Conservation (phyloP, 1,284 basidiomycete species). For the Cutaneotrichosporon dermatis region DNA sequence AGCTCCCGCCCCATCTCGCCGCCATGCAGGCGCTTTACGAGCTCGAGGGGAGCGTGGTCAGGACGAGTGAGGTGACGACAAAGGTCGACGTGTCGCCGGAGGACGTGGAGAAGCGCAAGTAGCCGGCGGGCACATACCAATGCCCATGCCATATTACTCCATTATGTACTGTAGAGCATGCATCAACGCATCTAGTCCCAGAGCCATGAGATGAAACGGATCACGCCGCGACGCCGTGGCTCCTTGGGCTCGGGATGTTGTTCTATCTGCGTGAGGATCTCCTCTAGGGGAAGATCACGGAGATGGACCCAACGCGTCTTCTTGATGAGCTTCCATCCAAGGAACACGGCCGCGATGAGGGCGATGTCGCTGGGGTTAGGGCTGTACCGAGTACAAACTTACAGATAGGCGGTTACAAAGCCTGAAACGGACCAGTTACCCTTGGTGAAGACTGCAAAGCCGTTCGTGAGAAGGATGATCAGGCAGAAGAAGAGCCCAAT, state of each 20-base stretch:
- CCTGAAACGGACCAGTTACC: conserved; percentile 19
- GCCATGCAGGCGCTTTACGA: background rate
- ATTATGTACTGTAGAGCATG: no score
- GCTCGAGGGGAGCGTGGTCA: background rate
- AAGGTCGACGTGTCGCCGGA: background rate
- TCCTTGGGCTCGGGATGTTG: conserved; percentile 14
- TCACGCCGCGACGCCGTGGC: conserved; percentile 4
- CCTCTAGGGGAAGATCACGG: conserved; percentile 19
- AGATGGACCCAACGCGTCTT: conserved; percentile 19
- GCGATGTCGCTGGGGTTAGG: conserved; percentile 22
- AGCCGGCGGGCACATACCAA: no score
- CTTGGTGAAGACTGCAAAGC: conserved; percentile 23
- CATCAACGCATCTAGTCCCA: conserved; percentile 20
- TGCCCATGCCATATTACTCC: no score
- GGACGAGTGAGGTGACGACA: background rate
- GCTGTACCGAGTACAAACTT: background rate
- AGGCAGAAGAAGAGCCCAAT: conserved; percentile 16
- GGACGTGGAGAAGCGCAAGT: no score
- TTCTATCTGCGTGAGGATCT: conserved; percentile 17
- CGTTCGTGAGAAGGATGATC: conserved; percentile 25
- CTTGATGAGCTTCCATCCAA: conserved; percentile 23
- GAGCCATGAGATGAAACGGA: conserved; percentile 19
- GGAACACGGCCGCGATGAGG: conserved; percentile 16
- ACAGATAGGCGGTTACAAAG: conserved; percentile 26
- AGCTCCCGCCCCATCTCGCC: background rate